phyloP scores from a whole-genome alignment of 2,329 filamentous ascomycete species.

The Aspergillus japonicus region DNA sequence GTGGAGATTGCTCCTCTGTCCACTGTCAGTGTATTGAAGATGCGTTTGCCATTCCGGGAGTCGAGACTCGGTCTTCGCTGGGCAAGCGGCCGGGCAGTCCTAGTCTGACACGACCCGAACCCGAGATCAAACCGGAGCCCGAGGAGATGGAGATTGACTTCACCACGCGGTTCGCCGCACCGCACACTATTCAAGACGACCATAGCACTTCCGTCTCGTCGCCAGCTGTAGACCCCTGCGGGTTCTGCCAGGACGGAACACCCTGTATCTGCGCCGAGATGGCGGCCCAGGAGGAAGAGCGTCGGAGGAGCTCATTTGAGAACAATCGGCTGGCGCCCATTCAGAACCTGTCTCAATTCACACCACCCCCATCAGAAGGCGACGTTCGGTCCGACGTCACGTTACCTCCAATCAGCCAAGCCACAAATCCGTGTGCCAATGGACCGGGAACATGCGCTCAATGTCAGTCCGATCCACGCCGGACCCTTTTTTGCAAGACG shows the following conservation, averaged over 20 bases:
- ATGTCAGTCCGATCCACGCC: conserved; percentile 73
- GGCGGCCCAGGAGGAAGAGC: conserved; percentile 45
- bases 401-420: conserved; percentile 36
- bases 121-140: conserved; percentile 46
- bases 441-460: conserved; percentile 78
- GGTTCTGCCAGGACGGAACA: conserved; percentile 78
- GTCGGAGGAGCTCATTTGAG: conserved; percentile 44
- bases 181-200: conserved; percentile 23
- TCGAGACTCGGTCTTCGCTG: conserved; percentile 38
- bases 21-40: conserved; percentile 63
- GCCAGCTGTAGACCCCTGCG: conserved; percentile 65
- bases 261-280: conserved; percentile 79
- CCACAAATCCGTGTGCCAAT: conserved; percentile 54
- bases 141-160: conserved; percentile 70
- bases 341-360: conserved; percentile 49
- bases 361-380: conserved; percentile 53
- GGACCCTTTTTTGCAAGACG: conserved; percentile 78
- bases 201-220: conserved; percentile 31
- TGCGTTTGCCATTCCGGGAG: conserved; percentile 48
- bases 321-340: conserved; percentile 46
- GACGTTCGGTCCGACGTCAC: conserved; percentile 59
- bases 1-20: conserved; percentile 63
- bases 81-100: conserved; percentile 37
- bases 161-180: conserved; percentile 62
- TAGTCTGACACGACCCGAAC: conserved; percentile 57